Evolutionary conservation across 1,284 basidiomycete genomes (phyloP), one percentile per base, ranked within the genome.

Genomic region (Afroboletus lepidellus): DNA sequence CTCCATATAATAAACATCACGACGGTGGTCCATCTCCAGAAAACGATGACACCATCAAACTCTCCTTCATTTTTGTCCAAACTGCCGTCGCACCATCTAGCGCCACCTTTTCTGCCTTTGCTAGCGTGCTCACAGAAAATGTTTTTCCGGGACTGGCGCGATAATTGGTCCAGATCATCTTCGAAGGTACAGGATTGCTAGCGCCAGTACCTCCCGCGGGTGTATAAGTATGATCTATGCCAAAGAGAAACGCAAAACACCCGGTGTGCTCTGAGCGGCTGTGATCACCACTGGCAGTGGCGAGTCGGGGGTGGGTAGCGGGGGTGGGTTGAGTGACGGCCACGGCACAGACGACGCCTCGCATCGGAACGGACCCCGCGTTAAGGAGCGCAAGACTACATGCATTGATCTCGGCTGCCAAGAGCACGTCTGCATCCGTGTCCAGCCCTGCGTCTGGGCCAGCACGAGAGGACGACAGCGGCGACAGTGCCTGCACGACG

Each of bases 171-270:
- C 77, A 78, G 12, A 77, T 66, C 46, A 76, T 60, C 29, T 60
- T 57, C 8, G 59, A 56, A 3, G 41, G 60, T 41, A 57, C 45
- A 2, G 21, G 9, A 24, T 23, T 15, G 8, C 21, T 16, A 13
- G 7, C 11, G 1, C 9, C 34, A 12, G 57, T 55, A 27, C 60
- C 65, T 11, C 43, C 43, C 5, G 18, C 2, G 5, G 23, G 8
- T 2, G 24, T 37, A 0, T 30, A 58, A 3, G 29, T 25, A 0
- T 23, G 57, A 34, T 60, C 66, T 9, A 71, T 62, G 3, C 77
- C 73, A 65, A 87, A 84, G 48, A 87, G 62, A 64, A 88, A 90
- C 1, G 84, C 86, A 60, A 90, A 89, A 57, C 79, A 81, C 0
- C 82, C 86, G 0, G 29, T 20, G 16, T 27, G 33, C 9, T 27